These are phyloP conservation scores for Plasmodium cynomolgi DNA, from an alignment of 169 alveolate species.

Conservation along the genomic window DNA sequence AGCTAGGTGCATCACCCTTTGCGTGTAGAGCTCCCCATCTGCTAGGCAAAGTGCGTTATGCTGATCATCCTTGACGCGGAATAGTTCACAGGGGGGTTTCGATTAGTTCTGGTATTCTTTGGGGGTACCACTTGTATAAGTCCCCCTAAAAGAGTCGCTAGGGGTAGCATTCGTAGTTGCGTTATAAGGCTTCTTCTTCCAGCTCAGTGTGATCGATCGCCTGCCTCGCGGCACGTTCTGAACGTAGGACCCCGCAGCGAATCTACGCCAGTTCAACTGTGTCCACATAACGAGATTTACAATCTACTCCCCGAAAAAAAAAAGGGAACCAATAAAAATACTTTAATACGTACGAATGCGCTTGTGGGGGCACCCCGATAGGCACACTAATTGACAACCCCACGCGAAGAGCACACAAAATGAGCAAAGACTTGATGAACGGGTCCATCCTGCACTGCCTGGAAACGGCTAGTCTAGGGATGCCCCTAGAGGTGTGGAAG, in stretches of 20 bases:
- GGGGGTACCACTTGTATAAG: neutral
- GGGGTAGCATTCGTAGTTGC: neutral
- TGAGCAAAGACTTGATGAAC: slow-evolving; percentile 47
- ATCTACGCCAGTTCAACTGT: neutral
- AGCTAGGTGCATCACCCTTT: neutral
- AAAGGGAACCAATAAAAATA: neutral
- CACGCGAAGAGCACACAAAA: neutral
- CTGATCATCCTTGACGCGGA: neutral
- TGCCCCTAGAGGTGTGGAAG: slow-evolving; percentile 88
- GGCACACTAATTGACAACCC: neutral
- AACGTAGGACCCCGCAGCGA: neutral
- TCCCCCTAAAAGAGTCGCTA: neutral
- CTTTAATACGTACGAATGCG: neutral
- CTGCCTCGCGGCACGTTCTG: neutral
- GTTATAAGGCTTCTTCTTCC: neutral
- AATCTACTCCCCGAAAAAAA: neutral
- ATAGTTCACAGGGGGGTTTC: neutral
- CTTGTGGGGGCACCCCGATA: neutral
- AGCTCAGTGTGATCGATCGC: neutral
- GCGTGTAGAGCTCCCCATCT: neutral
- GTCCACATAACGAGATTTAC: neutral
- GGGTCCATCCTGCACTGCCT: slow-evolving; percentile 83
- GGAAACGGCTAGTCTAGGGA: slow-evolving; percentile 86
- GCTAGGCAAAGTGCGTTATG: neutral
- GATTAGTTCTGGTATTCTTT: neutral